These are phyloP conservation scores for Trichophyton simii DNA, from an alignment of 2,329 filamentous ascomycete genomes.

Conservation along the genomic window DNA sequence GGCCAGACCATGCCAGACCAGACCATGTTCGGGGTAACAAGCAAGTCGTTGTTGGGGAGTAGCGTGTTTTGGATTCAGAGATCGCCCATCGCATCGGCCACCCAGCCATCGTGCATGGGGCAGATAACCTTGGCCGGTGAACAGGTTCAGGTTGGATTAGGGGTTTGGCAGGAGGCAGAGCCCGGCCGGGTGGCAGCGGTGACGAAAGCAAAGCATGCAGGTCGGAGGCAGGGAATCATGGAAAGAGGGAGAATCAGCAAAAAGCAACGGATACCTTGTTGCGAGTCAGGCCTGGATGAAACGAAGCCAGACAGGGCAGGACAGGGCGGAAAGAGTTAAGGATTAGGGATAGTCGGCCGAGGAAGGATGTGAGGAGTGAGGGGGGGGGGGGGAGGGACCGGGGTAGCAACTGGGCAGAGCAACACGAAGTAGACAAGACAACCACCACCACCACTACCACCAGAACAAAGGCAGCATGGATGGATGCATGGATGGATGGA, in stretches of 20 bases:
- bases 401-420: not conserved
- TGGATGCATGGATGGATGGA: too few species aligned
- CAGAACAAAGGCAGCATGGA: too few species aligned
- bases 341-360: not conserved
- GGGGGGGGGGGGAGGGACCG: not conserved
- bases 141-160: not conserved
- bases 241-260: not conserved
- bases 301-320: not conserved
- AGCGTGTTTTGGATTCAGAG: not conserved
- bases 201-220: not conserved
- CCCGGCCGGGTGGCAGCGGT: not conserved
- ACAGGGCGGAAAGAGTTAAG: not conserved
- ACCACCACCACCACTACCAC: too few species aligned
- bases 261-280: not conserved
- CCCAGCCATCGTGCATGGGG: not conserved
- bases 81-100: not conserved
- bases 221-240: not conserved
- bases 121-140: too few species aligned
- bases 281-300: not conserved
- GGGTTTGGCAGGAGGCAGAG: not conserved
- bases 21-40: not conserved
- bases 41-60: not conserved
- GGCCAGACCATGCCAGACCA: not conserved
- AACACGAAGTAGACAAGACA: not conserved
- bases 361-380: not conserved